These are phyloP conservation scores for Aspergillus brasiliensis DNA, from an alignment of 2,329 filamentous ascomycete genomes.

Conservation along the genomic window DNA sequence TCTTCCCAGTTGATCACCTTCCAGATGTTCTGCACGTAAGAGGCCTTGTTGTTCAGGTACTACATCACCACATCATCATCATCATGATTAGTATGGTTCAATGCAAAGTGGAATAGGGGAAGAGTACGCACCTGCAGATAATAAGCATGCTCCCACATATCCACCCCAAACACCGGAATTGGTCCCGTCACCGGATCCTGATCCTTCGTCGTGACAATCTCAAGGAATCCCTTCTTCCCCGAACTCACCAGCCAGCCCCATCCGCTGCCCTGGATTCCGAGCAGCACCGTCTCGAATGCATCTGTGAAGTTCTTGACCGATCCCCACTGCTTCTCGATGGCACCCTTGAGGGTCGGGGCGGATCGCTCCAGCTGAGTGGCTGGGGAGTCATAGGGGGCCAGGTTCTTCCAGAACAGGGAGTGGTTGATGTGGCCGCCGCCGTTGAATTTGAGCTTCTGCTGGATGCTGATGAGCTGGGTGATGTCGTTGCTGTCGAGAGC, in stretches of 20 bases:
- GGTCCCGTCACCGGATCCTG: slow-evolving; percentile 80
- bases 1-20: slow-evolving; percentile 92
- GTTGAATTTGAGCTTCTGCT: slow-evolving; percentile 78
- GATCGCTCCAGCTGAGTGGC: slow-evolving; percentile 60
- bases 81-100: not conserved
- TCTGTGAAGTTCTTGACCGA: slow-evolving; percentile 65
- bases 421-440: slow-evolving; percentile 94
- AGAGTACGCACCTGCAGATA: slow-evolving; percentile 67
- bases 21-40: slow-evolving; percentile 90
- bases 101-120: not conserved
- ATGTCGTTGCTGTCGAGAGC: slow-evolving; percentile 62
- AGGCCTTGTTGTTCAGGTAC: slow-evolving; percentile 91
- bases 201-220: slow-evolving; percentile 80
- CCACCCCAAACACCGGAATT: slow-evolving; percentile 76
- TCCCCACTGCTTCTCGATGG: slow-evolving; percentile 70
- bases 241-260: slow-evolving; percentile 84
- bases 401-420: slow-evolving; percentile 87
- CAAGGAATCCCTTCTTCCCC: slow-evolving; percentile 59
- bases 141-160: slow-evolving; percentile 95
- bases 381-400: slow-evolving; percentile 62
- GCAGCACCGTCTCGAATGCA: slow-evolving; percentile 65
- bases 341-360: slow-evolving; percentile 59
- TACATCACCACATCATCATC: slow-evolving; percentile 38
- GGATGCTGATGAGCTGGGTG: slow-evolving; percentile 66
- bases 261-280: slow-evolving; percentile 78